phyloP scores from a whole-genome alignment of 1,139 yeast genomes.

The Nadsonia starkeyi-henricii region DNA sequence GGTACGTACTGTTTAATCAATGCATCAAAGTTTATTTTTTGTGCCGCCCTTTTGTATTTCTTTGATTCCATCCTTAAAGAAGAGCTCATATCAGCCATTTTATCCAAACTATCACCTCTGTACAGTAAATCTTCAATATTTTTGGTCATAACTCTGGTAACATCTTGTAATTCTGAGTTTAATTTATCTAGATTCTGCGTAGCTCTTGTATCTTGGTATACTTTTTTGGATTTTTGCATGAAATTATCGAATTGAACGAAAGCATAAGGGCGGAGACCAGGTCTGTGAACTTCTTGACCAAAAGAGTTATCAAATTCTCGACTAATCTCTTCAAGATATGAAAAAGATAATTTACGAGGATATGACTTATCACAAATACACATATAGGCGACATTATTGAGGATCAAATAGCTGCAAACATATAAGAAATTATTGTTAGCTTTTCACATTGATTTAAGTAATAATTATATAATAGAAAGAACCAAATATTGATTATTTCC shows the following conservation, averaged over 20 bases:
- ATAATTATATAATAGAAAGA: too few species aligned
- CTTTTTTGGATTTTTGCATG: constrained; percentile 72
- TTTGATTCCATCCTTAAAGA: constrained; percentile 69
- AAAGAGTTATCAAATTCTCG: constrained; percentile 72
- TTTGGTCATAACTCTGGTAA: constrained; percentile 87
- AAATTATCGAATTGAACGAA: constrained; percentile 76
- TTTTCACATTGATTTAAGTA: too few species aligned
- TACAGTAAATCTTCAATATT: constrained; percentile 88
- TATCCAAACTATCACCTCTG: constrained; percentile 88
- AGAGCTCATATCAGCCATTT: constrained; percentile 77
- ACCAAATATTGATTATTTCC: not conserved
- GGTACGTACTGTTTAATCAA: constrained; percentile 83
- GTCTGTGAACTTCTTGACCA: constrained; percentile 52
- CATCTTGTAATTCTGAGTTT: constrained; percentile 82
- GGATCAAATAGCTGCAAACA: constrained; percentile 36
- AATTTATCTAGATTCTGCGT: constrained; percentile 76
- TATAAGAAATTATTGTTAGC: too few species aligned
- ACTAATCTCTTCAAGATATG: constrained; percentile 70
- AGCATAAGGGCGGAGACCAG: constrained; percentile 71
- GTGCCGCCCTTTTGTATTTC: constrained; percentile 82
- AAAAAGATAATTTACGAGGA: constrained; percentile 80
- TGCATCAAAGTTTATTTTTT: constrained; percentile 80
- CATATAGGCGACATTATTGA: constrained; percentile 54
- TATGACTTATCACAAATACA: constrained; percentile 66
- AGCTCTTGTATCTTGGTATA: constrained; percentile 84